Evolutionary conservation across 1,284 basidiomycete species (phyloP).

Genomic region (Dichomitus squalens): DNA sequence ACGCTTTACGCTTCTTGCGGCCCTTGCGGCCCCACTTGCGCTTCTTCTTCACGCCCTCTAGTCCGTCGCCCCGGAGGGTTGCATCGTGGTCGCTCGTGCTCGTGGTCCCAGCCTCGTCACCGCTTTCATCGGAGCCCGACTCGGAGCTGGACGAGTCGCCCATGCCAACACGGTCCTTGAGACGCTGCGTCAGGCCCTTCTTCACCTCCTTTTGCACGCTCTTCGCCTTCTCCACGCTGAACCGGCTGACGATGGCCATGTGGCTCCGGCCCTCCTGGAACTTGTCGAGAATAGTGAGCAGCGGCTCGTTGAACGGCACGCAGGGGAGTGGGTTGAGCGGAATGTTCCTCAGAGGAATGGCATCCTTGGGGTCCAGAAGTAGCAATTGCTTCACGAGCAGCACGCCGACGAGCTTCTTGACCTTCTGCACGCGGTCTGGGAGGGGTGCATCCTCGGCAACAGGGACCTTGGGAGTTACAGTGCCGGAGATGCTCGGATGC

Average conservation of each 20-base stretch:
- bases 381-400: constrained; percentile 81
- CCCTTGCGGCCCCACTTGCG: constrained; percentile 18
- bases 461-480: constrained; percentile 1
- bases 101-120: constrained; percentile 33
- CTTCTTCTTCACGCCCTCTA: constrained; percentile 18
- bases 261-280: constrained; percentile 94
- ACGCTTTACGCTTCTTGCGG: constrained; percentile 22
- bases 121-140: constrained; percentile 34
- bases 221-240: constrained; percentile 48
- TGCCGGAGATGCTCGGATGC: not conserved
- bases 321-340: constrained; percentile 82
- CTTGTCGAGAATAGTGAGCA: constrained; percentile 84
- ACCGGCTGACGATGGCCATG: constrained; percentile 84
- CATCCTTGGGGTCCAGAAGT: constrained; percentile 87
- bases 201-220: constrained; percentile 73
- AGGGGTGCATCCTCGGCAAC: constrained; percentile 12
- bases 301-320: constrained; percentile 83
- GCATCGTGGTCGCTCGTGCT: constrained; percentile 16
- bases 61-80: constrained; percentile 12
- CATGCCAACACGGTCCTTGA: constrained; percentile 67
- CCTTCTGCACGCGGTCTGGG: constrained; percentile 39
- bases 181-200: constrained; percentile 65
- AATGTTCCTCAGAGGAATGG: constrained; percentile 73
- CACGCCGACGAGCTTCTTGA: constrained; percentile 80
- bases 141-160: constrained; percentile 47